A percentile compares a stretch with the other conserved stretches of the same genome.
phyloP scores from a whole-genome alignment of 2,329 filamentous ascomycete genomes.

The Fusarium sacchari region DNA sequence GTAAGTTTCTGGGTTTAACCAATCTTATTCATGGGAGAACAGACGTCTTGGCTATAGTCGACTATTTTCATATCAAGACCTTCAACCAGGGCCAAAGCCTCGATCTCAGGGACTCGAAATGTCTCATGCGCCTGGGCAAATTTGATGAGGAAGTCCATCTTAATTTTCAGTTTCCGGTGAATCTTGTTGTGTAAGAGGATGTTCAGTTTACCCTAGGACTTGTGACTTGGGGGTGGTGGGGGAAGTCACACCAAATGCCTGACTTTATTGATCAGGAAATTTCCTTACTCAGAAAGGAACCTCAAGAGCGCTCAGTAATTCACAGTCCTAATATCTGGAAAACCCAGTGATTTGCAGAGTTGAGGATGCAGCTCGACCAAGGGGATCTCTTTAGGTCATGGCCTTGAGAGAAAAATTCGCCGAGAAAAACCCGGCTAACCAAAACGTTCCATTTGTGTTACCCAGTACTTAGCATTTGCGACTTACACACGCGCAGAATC shows the following conservation, averaged over 20 bases:
- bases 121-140: constrained; percentile 90
- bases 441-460: neutral
- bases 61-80: constrained; percentile 75
- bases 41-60: constrained; percentile 78
- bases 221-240: constrained; percentile 20
- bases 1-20: constrained; percentile 35
- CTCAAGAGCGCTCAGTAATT: neutral
- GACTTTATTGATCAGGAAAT: neutral
- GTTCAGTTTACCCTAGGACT: neutral
- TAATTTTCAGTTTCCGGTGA: neutral
- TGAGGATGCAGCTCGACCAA: constrained; percentile 8
- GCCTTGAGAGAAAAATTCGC: constrained; percentile 35
- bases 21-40: constrained; percentile 45
- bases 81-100: constrained; percentile 78
- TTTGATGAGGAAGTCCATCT: constrained; percentile 84
- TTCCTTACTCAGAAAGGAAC: neutral
- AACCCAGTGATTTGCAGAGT: neutral
- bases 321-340: neutral
- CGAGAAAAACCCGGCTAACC: constrained; percentile 44
- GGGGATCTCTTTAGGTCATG: constrained; percentile 69
- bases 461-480: neutral
- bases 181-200: neutral
- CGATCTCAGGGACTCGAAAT: constrained; percentile 87
- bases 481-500: constrained; percentile 9
- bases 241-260: neutral